Base-by-base conservation (phyloP, 1,284 basidiomycete species). In the Ustilago tritici region DNA sequence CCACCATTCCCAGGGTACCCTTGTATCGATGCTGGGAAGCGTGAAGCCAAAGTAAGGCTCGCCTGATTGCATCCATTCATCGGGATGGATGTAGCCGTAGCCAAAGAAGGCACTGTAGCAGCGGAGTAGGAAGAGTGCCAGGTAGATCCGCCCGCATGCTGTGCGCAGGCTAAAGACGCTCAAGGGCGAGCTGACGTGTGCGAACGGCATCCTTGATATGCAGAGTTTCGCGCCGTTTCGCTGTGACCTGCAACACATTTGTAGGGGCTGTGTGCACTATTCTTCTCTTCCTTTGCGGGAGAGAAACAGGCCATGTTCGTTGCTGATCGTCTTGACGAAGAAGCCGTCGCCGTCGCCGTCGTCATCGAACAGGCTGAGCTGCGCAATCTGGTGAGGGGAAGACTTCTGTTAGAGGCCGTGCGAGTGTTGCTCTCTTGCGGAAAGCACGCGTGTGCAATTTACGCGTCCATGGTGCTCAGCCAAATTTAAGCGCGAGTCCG, bases 61-160 rank as follows among this genome's bases (percentile, higher is more conserved):
- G 11, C 85, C 77, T 32, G 78, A 82, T 71, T 87, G 86, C 65
- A 87, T 86, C 76, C 82, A 82, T 65, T 87, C 86, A 67, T 87
- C 86, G 3, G 86, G 86, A 66, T 87, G 86, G 34, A 87, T 84
- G 58, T 75, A 72, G 41, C 79, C 80, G 23, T 75, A 70, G 17
- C 84, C 84, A 32, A 52, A 74, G 23, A 85, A 65, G 3, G 84
- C 80, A 54, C 81, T 66, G 54, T 66, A 35, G 63, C 79, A 40
- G 2, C 86, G 80, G 11, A 86, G 57, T 10, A 62, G 31, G 14
- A 85, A 56, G 41, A 86, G 75, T 4, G 49, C 4, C n/a, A 55
- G 52, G 62, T 84, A 83, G 54, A 76, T 3, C 23, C 17, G 49
- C 8, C 56, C 58, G 7, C 52, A 52, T 28, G n/a, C 11, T n/a